Evolutionary conservation across 345 rosid genomes (phyloP).

Genomic region (Lepidium africanum): DNA sequence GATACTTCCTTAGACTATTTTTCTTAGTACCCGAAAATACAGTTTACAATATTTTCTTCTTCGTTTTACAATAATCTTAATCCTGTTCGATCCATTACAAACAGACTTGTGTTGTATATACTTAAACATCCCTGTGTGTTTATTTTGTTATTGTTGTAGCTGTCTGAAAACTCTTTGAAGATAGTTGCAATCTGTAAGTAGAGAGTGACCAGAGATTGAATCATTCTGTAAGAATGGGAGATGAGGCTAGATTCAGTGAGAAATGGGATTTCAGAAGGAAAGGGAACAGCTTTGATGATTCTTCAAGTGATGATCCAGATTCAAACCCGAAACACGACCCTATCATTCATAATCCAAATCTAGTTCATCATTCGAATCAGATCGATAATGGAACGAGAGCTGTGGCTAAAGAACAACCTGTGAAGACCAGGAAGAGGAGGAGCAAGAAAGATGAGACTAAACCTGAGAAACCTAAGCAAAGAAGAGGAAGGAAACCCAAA

Average conservation of each 20-base stretch:
- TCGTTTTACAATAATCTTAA: neutral
- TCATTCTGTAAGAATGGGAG: slow-evolving; percentile 6
- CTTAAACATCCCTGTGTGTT: neutral
- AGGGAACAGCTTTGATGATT: slow-evolving; percentile 20
- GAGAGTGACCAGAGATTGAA: neutral
- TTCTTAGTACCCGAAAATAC: neutral
- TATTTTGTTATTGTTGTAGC: neutral
- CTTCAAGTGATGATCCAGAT: slow-evolving; percentile 27
- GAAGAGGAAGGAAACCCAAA: slow-evolving; percentile 8
- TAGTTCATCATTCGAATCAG: neutral
- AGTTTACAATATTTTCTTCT: neutral
- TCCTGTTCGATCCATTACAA: neutral
- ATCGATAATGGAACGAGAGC: neutral
- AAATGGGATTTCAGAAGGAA: slow-evolving; percentile 32
- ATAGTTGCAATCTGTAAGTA: neutral
- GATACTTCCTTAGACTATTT: neutral
- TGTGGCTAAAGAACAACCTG: slow-evolving; percentile 1
- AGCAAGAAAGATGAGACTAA: slow-evolving; percentile 18
- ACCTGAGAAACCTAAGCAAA: slow-evolving; percentile 17
- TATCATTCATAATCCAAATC: neutral
- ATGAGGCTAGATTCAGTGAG: slow-evolving; percentile 15
- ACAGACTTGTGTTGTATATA: neutral
- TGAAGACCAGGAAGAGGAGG: slow-evolving; percentile 10
- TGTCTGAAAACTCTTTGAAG: neutral
- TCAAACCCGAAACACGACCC: neutral